These are phyloP conservation scores for Chaetomium fimeti DNA, from an alignment of 495 filamentous ascomycete species.

Conservation along the genomic window DNA sequence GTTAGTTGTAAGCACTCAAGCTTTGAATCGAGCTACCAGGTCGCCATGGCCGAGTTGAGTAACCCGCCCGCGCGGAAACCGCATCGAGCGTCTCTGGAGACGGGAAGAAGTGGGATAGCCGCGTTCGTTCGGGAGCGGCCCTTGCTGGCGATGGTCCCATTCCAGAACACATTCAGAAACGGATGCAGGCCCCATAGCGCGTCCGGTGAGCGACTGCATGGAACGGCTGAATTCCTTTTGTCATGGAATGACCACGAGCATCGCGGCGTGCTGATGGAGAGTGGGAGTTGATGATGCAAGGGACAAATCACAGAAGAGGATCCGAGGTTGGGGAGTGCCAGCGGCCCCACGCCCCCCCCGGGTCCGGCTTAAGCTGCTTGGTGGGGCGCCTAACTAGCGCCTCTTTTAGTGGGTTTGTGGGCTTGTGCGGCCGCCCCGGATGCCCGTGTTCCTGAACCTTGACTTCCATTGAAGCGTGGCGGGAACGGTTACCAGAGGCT, in stretches of 20 bases:
- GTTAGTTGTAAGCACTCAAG: no score
- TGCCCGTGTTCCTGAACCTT: constrained; percentile 5
- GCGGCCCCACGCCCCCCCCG: constrained; percentile 38
- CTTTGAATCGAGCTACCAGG: no score
- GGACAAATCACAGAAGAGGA: constrained; percentile 39
- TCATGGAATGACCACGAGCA: constrained; percentile 36
- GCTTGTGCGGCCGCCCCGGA: neutral
- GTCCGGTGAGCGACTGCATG: constrained; percentile 2
- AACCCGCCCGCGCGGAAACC: no score
- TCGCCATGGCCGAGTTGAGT: no score
- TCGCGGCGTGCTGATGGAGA: constrained; percentile 31
- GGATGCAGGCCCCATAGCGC: constrained; percentile 1
- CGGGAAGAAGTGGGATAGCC: no score
- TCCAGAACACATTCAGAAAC: constrained; percentile 9
- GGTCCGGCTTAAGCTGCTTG: constrained; percentile 18
- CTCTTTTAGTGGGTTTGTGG: constrained; percentile 24
- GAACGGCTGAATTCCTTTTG: constrained; percentile 34
- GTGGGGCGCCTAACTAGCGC: constrained; percentile 22
- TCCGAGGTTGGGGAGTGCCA: constrained; percentile 13
- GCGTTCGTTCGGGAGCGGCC: no score
- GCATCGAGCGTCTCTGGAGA: no score
- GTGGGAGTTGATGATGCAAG: constrained; percentile 38
- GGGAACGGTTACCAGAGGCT: neutral
- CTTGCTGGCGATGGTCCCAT: no score
- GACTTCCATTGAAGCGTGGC: neutral